Evolutionary conservation across 2,329 filamentous ascomycete species (phyloP), one percentile per base, ranked within the genome.

Genomic region (Claviceps citrina): DNA sequence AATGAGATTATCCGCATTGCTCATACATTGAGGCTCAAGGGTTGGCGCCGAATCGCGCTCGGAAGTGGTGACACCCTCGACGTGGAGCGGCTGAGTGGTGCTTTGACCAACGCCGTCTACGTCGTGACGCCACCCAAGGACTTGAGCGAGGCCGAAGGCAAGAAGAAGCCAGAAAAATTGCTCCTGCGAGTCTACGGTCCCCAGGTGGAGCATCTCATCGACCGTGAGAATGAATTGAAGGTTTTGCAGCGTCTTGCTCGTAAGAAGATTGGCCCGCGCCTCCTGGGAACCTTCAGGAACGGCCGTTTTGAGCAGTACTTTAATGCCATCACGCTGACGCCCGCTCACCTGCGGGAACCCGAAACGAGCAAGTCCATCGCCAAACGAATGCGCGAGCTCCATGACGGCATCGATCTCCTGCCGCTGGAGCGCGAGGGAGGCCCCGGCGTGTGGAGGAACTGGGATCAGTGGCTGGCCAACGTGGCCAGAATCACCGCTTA

Each of bases 291-390:
- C 0, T 98, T 98, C 58, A 75, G 71, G 40, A 98, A 98, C 54
- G 91, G 91, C 8, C 82, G 91, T 5, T 98, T 98, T 49, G 91
- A 98, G 61, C 81, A 98, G 57, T 96, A 79, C 55, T 83, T 95
- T 56, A 76, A 94, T 54, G 86, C 91, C 1, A 75, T 76, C 28
- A 79, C 91, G 1, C 70, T 98, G 31, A 89, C 79, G 0, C 70
- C 81, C 0, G 67, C 73, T 20, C 83, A 93, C 48, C 62, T 98
- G 34, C 79, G 84, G 28, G 75, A 84, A 25, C 74, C 84, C 0
- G 83, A 85, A 37, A 95, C 84, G 0, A 93, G 83, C 26, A 82
- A 75, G 53, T 84, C 94, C 55, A 98, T 98, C 54, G 89, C 91
- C 10, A 96, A 96, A 67, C 83, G 91, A 38, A 94, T 98, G 85